These are phyloP conservation scores for Mortierella sp. DNA, from an alignment of 371 early-diverging fungal genomes.

Conservation along the genomic window DNA sequence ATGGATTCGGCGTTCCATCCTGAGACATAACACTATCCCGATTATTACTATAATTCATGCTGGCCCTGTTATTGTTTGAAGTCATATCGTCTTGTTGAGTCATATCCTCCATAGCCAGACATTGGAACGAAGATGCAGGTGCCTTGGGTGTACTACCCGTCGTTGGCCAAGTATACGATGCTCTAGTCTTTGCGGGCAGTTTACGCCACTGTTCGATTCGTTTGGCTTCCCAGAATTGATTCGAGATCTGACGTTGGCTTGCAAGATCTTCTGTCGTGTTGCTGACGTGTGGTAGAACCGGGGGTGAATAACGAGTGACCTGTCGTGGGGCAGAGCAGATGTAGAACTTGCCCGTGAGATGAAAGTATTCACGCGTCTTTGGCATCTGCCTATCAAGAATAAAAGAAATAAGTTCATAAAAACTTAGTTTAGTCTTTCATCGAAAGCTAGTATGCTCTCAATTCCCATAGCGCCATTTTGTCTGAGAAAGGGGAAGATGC, in stretches of 20 bases:
- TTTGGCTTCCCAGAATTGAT: constrained; percentile 79
- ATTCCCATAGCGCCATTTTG: too few species aligned
- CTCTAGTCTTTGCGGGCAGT: constrained; percentile 64
- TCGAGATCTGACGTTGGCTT: constrained; percentile 50
- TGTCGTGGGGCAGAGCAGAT: constrained; percentile 79
- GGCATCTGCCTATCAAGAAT: constrained; percentile 70
- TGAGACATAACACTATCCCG: constrained; percentile 53
- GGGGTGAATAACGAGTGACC: constrained; percentile 77
- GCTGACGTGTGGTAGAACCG: constrained; percentile 56
- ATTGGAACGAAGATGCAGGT: constrained; percentile 63
- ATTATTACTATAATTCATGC: constrained; percentile 4
- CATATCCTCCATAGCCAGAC: constrained; percentile 64
- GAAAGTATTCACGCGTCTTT: constrained; percentile 74
- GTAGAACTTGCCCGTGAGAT: constrained; percentile 76
- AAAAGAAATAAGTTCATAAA: too few species aligned
- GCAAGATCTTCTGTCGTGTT: constrained; percentile 39
- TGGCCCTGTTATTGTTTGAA: too few species aligned
- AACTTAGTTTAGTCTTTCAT: too few species aligned
- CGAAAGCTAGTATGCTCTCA: too few species aligned
- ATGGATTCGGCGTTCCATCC: constrained; percentile 33
- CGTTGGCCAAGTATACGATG: constrained; percentile 79
- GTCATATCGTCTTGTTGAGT: constrained; percentile 25
- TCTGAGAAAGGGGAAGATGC: too few species aligned
- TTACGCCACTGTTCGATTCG: constrained; percentile 69
- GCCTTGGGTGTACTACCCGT: constrained; percentile 67